Base-by-base conservation (phyloP, 2,329 filamentous ascomycete species). In the Colletotrichum somersetense region DNA sequence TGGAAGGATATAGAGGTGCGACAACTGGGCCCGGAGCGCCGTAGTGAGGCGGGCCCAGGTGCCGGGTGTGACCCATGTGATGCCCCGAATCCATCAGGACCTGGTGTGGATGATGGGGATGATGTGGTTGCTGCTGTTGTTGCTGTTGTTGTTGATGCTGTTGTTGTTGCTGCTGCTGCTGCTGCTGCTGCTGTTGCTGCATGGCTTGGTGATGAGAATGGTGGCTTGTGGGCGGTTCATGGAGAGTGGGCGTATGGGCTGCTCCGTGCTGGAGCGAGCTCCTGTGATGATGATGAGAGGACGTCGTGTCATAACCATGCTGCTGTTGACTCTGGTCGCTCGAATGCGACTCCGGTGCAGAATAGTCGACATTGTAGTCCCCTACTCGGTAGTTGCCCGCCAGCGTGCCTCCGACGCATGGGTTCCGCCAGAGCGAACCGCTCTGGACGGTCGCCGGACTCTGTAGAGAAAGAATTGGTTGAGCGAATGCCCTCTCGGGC, bases 381-480 rank as follows among this genome's bases (percentile, higher is more conserved):
- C 87, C 88, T 84, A 89, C 87, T 88, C 90, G 89, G 86, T 93
- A 93, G 83, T 91, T 90, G 87, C 89, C 88, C 87, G 90, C 90
- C 89, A 92, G 89, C 86, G 89, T 92, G 88, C 85, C 89, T 86
- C 86, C 88, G 84, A 89, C 88, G 83, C 90, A 92, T 92, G 88
- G 89, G 89, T 89, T 88, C 89, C 89, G 90, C 91, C 91, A 92
- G 91, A 92, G 90, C 91, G 87, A 88, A 84, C 85, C 90, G 90
- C 91, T 89, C 91, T 91, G 89, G 89, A 91, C 90, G 90, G 88
- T 87, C 88, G 88, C 89, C 86, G 88, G 86, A 83, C 82, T 87
- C 85, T 88, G 88, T 80, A 89, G 85, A 80, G 88, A 87, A 83
- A 89, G 84, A 86, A 88, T 89, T 85, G 85, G 85, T 81, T 83